Evolutionary conservation across 192 early-diverging fungal genomes (phyloP).

Genomic region (Coemansia sp.): DNA sequence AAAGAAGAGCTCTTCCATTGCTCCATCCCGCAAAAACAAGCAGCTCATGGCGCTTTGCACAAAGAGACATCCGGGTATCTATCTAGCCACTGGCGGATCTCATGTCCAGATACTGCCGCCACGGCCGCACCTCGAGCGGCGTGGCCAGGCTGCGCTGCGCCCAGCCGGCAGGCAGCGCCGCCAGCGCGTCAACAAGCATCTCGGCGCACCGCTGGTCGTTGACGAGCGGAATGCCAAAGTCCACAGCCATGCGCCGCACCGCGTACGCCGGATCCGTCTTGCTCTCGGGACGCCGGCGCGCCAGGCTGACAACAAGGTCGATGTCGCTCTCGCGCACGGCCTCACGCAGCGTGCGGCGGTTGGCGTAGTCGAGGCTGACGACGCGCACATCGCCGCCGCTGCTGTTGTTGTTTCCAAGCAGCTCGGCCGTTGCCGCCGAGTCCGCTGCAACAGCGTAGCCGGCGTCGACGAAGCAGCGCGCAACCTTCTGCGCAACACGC

Average conservation of each 20-base stretch:
- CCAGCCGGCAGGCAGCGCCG: constrained; percentile 54
- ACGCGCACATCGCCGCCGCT: constrained; percentile 34
- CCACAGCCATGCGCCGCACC: constrained; percentile 91
- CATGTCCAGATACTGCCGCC: constrained; percentile 71
- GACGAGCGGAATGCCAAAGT: constrained; percentile 93
- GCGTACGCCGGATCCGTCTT: constrained; percentile 70
- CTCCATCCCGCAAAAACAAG: no score
- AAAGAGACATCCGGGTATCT: no score
- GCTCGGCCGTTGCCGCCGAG: constrained; percentile 56
- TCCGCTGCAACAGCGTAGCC: constrained; percentile 76
- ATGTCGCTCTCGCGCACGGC: constrained; percentile 62
- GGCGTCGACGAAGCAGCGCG: constrained; percentile 54
- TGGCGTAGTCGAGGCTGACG: constrained; percentile 52
- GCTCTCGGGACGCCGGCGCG: constrained; percentile 64
- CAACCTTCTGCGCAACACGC: constrained; percentile 72
- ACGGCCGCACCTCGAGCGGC: constrained; percentile 68
- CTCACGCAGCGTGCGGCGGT: constrained; percentile 62
- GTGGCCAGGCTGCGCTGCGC: constrained; percentile 44
- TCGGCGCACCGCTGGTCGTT: constrained; percentile 94
- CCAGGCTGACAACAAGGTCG: constrained; percentile 72
- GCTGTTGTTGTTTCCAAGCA: constrained; percentile 54
- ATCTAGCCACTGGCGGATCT: no score
- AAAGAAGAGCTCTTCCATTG: no score
- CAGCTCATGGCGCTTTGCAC: neutral
- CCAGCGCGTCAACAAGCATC: constrained; percentile 86